Conservation (phyloP, 441 rosid genomes). For the Aquilaria agallochum region DNA sequence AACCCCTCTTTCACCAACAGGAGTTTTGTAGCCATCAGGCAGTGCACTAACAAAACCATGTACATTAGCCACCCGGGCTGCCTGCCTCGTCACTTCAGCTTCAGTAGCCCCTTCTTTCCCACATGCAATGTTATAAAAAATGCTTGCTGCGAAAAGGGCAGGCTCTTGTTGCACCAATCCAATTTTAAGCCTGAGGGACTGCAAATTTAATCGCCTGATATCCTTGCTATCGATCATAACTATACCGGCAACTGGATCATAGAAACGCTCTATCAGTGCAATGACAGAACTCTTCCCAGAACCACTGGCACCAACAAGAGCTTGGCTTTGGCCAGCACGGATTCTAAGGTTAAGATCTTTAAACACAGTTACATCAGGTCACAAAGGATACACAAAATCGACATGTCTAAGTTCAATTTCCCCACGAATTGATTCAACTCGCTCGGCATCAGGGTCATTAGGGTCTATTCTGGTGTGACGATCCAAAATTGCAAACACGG, state of each 20-base stretch:
- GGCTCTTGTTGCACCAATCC: conserved; percentile 99
- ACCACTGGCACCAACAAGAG: conserved; percentile 97
- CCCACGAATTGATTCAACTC: conserved; percentile 77
- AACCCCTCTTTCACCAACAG: conserved; percentile 96
- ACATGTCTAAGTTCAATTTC: conserved; percentile 96
- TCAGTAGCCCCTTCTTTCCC: conserved; percentile 93
- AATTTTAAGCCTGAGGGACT: conserved; percentile 80
- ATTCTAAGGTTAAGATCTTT: conserved; percentile 81
- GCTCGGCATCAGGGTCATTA: conserved; percentile 88
- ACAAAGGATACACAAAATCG: conserved; percentile 89
- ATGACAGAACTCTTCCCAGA: conserved; percentile 96
- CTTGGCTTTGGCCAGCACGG: conserved; percentile 95
- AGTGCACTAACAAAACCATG: conserved; percentile 89
- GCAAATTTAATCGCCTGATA: conserved; percentile 73
- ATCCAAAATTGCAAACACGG: conserved; percentile 86
- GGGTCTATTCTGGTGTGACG: conserved; percentile 81
- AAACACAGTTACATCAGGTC: conserved; percentile 82
- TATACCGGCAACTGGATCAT: conserved; percentile 82
- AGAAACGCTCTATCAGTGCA: conserved; percentile 87
- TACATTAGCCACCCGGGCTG: conserved; percentile 91
- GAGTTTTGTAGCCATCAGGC: conserved; percentile 92
- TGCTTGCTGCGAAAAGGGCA: conserved; percentile 88
- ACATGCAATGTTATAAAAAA: conserved; percentile 89
- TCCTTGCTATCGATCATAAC: conserved; percentile 98
- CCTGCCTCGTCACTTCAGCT: conserved; percentile 79